Evolutionary conservation across 352 stramenopile species (phyloP).

Genomic region (Globisporangium parvum): DNA sequence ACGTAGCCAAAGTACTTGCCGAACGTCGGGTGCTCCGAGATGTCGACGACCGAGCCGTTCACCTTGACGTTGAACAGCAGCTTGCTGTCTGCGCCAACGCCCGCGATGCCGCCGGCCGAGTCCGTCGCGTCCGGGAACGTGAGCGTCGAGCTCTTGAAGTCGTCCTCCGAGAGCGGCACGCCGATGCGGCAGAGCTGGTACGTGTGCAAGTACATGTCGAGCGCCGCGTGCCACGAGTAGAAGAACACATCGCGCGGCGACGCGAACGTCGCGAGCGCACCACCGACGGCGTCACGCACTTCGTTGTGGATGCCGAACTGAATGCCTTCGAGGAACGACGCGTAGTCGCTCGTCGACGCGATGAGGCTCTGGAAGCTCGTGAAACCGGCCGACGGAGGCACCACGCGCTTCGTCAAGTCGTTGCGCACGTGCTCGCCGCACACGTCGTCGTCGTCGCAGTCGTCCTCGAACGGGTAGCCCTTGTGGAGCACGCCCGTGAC

Average conservation of each 20-base stretch:
- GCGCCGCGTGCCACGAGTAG: constrained; percentile 58
- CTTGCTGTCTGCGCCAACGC: constrained; percentile 25
- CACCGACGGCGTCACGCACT: constrained; percentile 47
- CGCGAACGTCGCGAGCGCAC: constrained; percentile 40
- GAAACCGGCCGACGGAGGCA: constrained; percentile 52
- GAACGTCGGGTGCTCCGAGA: constrained; percentile 49
- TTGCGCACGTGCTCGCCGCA: constrained; percentile 37
- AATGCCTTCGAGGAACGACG: constrained; percentile 44
- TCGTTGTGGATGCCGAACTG: constrained; percentile 66
- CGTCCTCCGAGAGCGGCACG: constrained; percentile 33
- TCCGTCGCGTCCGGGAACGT: constrained; percentile 37
- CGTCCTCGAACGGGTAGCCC: constrained; percentile 24
- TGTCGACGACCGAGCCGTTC: constrained; percentile 41
- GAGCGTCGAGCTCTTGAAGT: constrained; percentile 38
- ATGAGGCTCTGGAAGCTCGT: constrained; percentile 44
- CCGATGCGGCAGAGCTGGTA: constrained; percentile 64
- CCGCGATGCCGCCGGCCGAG: constrained; percentile 36
- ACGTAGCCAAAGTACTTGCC: constrained; percentile 57
- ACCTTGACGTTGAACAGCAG: constrained; percentile 38
- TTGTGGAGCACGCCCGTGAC: constrained; percentile 26
- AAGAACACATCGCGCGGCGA: constrained; percentile 54
- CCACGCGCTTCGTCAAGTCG: constrained; percentile 25
- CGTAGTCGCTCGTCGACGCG: constrained; percentile 44
- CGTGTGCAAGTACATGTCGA: constrained; percentile 68
- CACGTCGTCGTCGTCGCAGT: constrained; percentile 37